Evolutionary conservation across 352 stramenopile genomes (phyloP), one percentile per base, ranked within the genome.

Genomic region (Phytophthora capsici): DNA sequence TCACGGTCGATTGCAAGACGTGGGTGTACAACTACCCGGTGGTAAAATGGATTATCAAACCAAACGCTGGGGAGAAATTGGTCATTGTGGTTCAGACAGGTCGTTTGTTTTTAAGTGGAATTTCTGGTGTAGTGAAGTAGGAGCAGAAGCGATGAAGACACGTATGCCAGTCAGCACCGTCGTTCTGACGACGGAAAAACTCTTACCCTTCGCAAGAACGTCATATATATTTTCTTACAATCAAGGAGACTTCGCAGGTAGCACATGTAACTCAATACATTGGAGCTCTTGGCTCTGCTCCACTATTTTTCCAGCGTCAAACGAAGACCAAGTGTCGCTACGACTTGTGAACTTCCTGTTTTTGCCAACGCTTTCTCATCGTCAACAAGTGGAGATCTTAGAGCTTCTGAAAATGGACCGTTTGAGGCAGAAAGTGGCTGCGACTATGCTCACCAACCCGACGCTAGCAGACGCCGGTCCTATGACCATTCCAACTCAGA

Each of bases 361-460:
- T 14, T 30, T 67, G 52, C 64, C 66, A 34, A 60, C 60, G 10
- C 54, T 73, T 12, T 71, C 70, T 13, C 56, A 69, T 52, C 65
- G 54, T 9, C 66, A 78, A 17, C 66, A 71, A 53, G 14, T 52
- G 10, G 45, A 75, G 40, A 73, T 90, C 1, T 84, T 76, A 0
- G n/a, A 61, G 22, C 25, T 88, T 30, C 57, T 91, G 17, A 67
- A 73, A 12, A 48, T 75, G 6, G 51, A 76, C 2, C 25, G 43
- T 9, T 57, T 89, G 19, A 66, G 79, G 1, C 53, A 75, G 22
- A 72, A 73, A 0, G 44, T 91, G 10, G 36, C 66, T 46, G 50
- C 75, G 1, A 54, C 89, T 48, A 64, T 89, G 25, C 63, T 91
- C 17, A 59, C 79, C 14, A 86, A 86, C 43, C 69, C 80, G 28